Evolutionary conservation across 768 basidiomycete species (phyloP).

Genomic region (Dentipellis sp.): DNA sequence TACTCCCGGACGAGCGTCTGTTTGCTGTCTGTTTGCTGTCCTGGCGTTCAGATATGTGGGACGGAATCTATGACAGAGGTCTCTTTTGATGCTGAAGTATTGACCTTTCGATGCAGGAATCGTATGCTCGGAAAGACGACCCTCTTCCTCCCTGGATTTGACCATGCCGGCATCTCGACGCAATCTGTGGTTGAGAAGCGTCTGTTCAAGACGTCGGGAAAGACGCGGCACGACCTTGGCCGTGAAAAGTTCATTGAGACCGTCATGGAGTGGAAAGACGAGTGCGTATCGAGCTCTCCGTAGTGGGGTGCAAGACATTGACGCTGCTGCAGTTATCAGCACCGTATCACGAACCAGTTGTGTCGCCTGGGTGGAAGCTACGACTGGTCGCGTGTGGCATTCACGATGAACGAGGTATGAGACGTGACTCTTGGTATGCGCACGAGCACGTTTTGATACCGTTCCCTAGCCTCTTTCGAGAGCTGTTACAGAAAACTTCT

Average conservation of each 20-base stretch:
- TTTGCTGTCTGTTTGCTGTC: background rate
- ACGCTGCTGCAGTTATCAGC: conserved; percentile 61
- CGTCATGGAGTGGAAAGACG: conserved; percentile 95
- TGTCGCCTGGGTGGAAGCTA: conserved; percentile 85
- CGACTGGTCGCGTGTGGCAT: conserved; percentile 91
- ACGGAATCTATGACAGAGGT: background rate
- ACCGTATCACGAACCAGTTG: conserved; percentile 85
- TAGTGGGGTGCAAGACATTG: conserved; percentile 1
- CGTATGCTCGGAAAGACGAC: conserved; percentile 93
- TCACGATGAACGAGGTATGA: conserved; percentile 87
- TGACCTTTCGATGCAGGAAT: conserved; percentile 44
- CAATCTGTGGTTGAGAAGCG: conserved; percentile 97
- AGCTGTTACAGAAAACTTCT: conserved; percentile 90
- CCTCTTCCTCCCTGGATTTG: conserved; percentile 89
- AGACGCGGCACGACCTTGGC: conserved; percentile 90
- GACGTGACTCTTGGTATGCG: background rate
- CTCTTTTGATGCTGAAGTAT: background rate
- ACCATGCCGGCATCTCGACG: conserved; percentile 97
- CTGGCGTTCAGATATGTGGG: too few species aligned
- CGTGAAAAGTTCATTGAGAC: conserved; percentile 84
- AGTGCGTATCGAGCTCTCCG: conserved; percentile 40
- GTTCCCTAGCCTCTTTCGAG: conserved; percentile 47
- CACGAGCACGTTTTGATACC: too few species aligned
- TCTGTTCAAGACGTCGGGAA: conserved; percentile 71
- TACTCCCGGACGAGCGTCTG: background rate